Conservation (phyloP, 305 asterid species). For the Stenogyne calaminthoides region DNA sequence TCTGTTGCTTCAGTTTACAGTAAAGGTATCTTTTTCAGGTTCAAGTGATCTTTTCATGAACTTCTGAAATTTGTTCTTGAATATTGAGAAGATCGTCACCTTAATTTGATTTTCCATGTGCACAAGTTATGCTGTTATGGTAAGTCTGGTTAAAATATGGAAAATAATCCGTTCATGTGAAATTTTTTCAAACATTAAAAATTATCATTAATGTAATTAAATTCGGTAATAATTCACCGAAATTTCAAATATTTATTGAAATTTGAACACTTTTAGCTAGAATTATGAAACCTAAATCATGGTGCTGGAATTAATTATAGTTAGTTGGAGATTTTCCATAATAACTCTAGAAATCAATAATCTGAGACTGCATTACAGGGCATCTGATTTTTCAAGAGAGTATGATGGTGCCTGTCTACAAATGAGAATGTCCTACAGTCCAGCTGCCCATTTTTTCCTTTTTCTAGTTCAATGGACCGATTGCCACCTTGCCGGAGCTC, state of each 20-base stretch:
- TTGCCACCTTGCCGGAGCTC: slow-evolving; percentile 93
- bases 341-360: slow-evolving; percentile 11
- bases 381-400: slow-evolving; percentile 80
- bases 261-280: slow-evolving; percentile 1
- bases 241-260: neutral
- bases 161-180: neutral
- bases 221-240: slow-evolving; percentile 6
- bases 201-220: slow-evolving; percentile 1
- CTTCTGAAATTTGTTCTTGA: slow-evolving; percentile 20
- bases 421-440: slow-evolving; percentile 95
- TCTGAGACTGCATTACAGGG: slow-evolving; percentile 51
- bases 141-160: neutral
- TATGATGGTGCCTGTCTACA: slow-evolving; percentile 93
- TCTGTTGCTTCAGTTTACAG: slow-evolving; percentile 45
- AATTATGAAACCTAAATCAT: slow-evolving; percentile 7
- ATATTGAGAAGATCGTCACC: slow-evolving; percentile 13
- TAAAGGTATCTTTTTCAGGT: slow-evolving; percentile 37
- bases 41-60: slow-evolving; percentile 20
- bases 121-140: neutral
- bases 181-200: neutral
- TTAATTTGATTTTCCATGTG: slow-evolving; percentile 22
- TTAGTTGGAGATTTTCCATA: slow-evolving; percentile 8
- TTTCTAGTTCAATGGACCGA: slow-evolving; percentile 96
- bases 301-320: neutral
- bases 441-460: slow-evolving; percentile 91